These are phyloP conservation scores for Amanita jacksonii DNA, from an alignment of 768 basidiomycete genomes.

Conservation along the genomic window DNA sequence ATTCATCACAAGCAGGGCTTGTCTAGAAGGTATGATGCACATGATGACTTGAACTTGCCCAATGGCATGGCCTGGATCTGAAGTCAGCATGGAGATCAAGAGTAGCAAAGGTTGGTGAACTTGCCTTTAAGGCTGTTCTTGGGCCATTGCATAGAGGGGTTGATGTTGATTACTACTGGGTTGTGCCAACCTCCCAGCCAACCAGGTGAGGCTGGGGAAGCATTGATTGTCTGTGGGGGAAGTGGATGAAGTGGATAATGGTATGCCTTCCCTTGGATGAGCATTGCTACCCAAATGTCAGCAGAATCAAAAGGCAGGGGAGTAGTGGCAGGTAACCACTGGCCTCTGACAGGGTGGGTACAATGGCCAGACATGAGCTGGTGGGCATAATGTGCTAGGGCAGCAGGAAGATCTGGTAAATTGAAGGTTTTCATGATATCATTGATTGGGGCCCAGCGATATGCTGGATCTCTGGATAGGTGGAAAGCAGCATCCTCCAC, in stretches of 20 bases:
- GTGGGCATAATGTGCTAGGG: neutral
- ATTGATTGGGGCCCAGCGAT: neutral
- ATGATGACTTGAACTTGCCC: conserved; percentile 11
- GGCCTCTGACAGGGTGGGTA: neutral
- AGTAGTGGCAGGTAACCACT: neutral
- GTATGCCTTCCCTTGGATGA: conserved; percentile 7
- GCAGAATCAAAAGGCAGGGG: conserved; percentile 3
- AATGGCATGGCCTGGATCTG: conserved; percentile 9
- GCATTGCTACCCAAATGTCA: conserved; percentile 10
- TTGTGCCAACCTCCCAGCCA: conserved; percentile 4
- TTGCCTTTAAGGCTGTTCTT: conserved; percentile 9
- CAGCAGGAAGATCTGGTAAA: neutral
- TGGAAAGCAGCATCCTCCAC: neutral
- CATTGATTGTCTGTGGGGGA: conserved; percentile 8
- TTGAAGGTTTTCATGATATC: neutral
- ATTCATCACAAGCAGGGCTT: neutral
- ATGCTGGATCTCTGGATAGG: neutral
- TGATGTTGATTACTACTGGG: conserved; percentile 9
- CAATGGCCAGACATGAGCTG: too few species aligned
- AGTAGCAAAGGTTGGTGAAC: neutral
- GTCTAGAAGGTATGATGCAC: conserved; percentile 1
- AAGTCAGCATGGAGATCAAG: neutral
- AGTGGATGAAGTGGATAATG: conserved; percentile 2
- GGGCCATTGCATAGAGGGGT: conserved; percentile 9
- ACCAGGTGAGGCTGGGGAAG: conserved; percentile 6